Evolutionary conservation across 176 grass and related monocot species (phyloP).

Genomic region (Elymus sibiricus): DNA sequence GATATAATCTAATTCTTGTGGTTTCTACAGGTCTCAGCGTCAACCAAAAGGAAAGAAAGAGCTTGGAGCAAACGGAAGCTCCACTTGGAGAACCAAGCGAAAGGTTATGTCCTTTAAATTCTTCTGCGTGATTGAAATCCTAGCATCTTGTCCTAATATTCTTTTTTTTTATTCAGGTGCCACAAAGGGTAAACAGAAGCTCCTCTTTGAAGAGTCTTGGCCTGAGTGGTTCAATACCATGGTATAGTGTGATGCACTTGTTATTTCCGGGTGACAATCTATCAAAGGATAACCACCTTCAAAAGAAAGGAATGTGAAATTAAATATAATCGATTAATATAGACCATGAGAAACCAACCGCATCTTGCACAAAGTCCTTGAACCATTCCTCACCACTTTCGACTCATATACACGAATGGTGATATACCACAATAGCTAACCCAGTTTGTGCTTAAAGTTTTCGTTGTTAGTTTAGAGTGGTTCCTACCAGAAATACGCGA

Average conservation of each 20-base stretch:
- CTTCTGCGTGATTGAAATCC: background rate
- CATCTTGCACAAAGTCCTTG: background rate
- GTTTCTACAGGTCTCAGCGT: constrained; percentile 33
- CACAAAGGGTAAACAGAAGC: constrained; percentile 23
- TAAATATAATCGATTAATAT: background rate
- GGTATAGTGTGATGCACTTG: constrained; percentile 34
- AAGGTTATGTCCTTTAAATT: constrained; percentile 34
- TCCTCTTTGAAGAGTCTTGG: constrained; percentile 33
- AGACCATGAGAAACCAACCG: background rate
- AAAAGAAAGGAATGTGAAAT: background rate
- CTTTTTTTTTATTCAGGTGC: constrained; percentile 27
- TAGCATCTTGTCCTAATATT: background rate
- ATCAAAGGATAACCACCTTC: background rate
- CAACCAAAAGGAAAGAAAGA: constrained; percentile 18
- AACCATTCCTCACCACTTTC: background rate
- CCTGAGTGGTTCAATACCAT: constrained; percentile 38
- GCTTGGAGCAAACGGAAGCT: background rate
- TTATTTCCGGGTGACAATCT: background rate
- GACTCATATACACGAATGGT: background rate
- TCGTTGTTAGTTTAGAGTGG: background rate
- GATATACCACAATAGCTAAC: background rate
- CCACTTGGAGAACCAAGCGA: background rate
- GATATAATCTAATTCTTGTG: constrained; percentile 10
- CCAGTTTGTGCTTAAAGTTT: background rate
- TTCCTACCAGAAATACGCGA: background rate